Base-by-base conservation (phyloP, 208 protist genomes). In the Acanthamoeba pearcei region DNA sequence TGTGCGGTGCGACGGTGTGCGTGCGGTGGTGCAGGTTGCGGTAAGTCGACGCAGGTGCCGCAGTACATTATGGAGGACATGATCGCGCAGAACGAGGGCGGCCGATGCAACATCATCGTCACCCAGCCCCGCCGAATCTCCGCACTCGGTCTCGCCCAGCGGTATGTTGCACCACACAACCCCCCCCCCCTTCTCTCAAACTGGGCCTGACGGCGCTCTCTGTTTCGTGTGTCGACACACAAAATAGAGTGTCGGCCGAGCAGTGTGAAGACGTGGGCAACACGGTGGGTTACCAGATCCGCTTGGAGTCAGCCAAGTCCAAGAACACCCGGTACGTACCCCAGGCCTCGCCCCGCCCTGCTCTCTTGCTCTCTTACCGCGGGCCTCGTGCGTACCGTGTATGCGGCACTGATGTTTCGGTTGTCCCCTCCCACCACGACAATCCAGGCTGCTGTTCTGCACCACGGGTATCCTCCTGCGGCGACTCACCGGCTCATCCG, bases 11-110 rank as follows among this genome's bases (percentile, higher is more conserved):
- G 38, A 38, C 38, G 38, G 64, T 70, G n/a, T 1, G n/a, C n/a
- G 92, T 98, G 99, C 38, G 99, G 98, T 68, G 12, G 38, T 38
- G 99, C 99, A 10, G 99, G 99, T 64, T 99, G 98, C 94, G 99
- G 99, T 74, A 99, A 99, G 93, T 99, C 98, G 27, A 99, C 99
- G 51, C 99, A 99, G 95, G 97, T 99, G 8, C 98, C 99, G 42
- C 99, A 99, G 96, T 99, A 98, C 94, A 98, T 99, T 49, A 95
- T 99, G 13, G 98, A 99, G 91, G 90, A 93, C 55, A 85, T 93
- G 66, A 70, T 95, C 1, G 24, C 4, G 3, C 46, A 72, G 5
- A 76, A 83, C 5, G 49, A 78, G 4, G 96, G 96, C 12, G 62
- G 49, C 6, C 13, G 85, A 19, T 94, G 76, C 64, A 94, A 95